Evolutionary conservation across 176 grass and related monocot genomes (phyloP), one percentile per base, ranked within the genome.

Genomic region (Triticum dicoccoides): DNA sequence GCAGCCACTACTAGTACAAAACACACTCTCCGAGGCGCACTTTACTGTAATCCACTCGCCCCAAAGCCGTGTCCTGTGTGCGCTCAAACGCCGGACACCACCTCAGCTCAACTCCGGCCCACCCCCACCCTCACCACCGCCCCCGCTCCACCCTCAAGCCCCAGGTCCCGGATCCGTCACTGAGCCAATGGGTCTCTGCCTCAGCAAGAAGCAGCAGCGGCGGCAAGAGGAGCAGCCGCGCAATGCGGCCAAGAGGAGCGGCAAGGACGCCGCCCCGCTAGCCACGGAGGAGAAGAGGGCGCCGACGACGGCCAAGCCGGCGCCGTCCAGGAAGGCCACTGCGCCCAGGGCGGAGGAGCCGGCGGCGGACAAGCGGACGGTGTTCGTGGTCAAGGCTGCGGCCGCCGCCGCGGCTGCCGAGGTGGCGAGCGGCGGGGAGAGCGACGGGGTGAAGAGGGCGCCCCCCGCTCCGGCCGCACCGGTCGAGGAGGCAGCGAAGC

Each of bases 151-250:
- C 15, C 51, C 51, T 5, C 51, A 66, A 45, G n/a, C 18, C 3
- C 27, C 5, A 14, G 11, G 14, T n/a, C n/a, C 67, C 29, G 8
- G 23, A 56, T 67, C 66, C 73, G 0, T 4, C 42, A 1, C 44
- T 14, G 0, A 49, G 45, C 45, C 68, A 83, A 99, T 96, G 97
- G 94, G 97, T 14, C 90, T 96, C 81, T 99, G 97, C 63, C 91
- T 92, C 76, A 96, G 97, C 92, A 99, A 96, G 93, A 92, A 92
- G 88, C 87, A 92, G 81, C 73, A 30, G 3, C 42, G 73, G 73
- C 85, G 73, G 49, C 81, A 27, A 38, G 87, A 75, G 20, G 78
- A 68, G 79, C 79, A 25, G 30, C 73, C 49, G 0, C 13, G 37
- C 37, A 0, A 24, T 15, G 86, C 79, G 51, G 34, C 47, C 74